Conservation (phyloP, 192 early-diverging fungal species). For the Coemansia javaensis region DNA sequence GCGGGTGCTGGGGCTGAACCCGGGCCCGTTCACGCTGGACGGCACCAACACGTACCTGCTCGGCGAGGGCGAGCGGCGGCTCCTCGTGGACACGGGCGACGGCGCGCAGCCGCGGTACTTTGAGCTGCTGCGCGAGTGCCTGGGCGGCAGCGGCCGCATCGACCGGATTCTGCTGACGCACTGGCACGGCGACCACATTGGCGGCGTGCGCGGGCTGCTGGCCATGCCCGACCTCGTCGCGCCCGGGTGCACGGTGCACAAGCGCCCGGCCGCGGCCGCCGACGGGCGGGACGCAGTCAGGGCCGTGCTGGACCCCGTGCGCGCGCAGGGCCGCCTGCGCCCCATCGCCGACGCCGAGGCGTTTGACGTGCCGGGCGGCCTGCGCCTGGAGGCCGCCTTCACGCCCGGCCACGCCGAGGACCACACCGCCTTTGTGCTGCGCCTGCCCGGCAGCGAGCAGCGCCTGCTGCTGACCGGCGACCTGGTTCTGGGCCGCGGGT, state of each 20-base stretch:
- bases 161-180: constrained; percentile 74
- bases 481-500: constrained; percentile 78
- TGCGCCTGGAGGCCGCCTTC: constrained; percentile 57
- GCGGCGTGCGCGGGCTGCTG: constrained; percentile 51
- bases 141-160: constrained; percentile 43
- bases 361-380: constrained; percentile 57
- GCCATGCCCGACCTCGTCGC: constrained; percentile 11
- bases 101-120: constrained; percentile 65
- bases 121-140: constrained; percentile 48
- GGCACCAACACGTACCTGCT: constrained; percentile 88
- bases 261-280: background rate
- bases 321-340: constrained; percentile 1
- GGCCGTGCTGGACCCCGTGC: constrained; percentile 1
- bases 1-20: constrained; percentile 74
- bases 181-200: constrained; percentile 76
- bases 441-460: background rate
- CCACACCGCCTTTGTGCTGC: constrained; percentile 67
- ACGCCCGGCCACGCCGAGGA: constrained; percentile 83
- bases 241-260: constrained; percentile 24
- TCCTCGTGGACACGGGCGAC: constrained; percentile 77
- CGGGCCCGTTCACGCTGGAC: constrained; percentile 73
- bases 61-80: constrained; percentile 64
- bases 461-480: constrained; percentile 75
- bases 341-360: constrained; percentile 55
- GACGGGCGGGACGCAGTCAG: constrained; percentile 4